Conservation (phyloP, 345 rosid species). For the Citrus australasica region DNA sequence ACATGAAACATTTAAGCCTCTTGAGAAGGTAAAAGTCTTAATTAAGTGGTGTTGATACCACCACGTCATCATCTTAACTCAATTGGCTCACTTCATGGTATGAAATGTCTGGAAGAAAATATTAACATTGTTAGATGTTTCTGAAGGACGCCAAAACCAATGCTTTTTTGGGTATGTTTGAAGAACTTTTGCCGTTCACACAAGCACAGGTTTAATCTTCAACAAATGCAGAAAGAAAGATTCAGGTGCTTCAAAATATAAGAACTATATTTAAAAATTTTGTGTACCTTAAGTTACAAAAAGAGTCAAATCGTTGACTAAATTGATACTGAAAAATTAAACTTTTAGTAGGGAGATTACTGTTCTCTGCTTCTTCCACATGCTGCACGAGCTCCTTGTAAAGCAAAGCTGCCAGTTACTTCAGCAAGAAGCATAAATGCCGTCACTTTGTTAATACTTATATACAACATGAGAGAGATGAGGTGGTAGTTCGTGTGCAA, state of each 20-base stretch:
- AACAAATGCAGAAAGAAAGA: neutral
- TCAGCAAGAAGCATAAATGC: neutral
- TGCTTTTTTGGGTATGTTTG: no score
- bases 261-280: no score
- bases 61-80: no score
- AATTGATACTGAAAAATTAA: neutral
- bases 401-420: neutral
- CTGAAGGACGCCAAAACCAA: no score
- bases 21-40: no score
- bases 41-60: no score
- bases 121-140: no score
- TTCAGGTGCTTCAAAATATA: neutral
- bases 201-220: no score
- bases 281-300: neutral
- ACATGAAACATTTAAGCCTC: no score
- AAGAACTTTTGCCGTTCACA: neutral
- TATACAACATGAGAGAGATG: slow-evolving; percentile 1
- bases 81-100: no score
- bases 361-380: slow-evolving; percentile 8
- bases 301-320: neutral
- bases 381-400: neutral
- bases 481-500: neutral
- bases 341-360: neutral
- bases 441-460: slow-evolving; percentile 1
- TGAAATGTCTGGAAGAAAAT: no score